These are phyloP conservation scores for Talaromyces sp. DNA, from an alignment of 2,329 filamentous ascomycete genomes.

Conservation along the genomic window DNA sequence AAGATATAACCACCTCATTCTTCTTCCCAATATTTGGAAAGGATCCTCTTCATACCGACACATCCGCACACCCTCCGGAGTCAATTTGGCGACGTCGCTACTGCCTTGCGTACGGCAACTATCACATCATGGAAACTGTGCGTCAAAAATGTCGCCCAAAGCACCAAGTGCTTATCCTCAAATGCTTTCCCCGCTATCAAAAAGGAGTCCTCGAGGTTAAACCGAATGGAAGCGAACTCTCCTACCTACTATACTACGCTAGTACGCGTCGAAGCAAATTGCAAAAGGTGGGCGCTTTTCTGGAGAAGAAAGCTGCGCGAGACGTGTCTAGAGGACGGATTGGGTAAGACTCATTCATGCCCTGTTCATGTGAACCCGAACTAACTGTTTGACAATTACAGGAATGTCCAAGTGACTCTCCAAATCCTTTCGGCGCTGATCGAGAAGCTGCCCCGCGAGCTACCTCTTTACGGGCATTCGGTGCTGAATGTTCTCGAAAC, in stretches of 20 bases:
- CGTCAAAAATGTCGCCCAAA: constrained; percentile 74
- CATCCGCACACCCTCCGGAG: not conserved
- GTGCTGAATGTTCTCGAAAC: constrained; percentile 80
- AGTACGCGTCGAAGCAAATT: constrained; percentile 92
- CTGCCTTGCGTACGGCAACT: not conserved
- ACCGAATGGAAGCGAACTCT: constrained; percentile 93
- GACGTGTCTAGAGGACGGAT: constrained; percentile 88
- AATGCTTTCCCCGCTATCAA: constrained; percentile 90
- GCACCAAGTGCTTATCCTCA: constrained; percentile 92
- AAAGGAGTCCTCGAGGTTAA: constrained; percentile 91
- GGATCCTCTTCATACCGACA: not conserved
- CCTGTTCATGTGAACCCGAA: too few relatives aligned
- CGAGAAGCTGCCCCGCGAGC: constrained; percentile 86
- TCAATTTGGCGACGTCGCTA: constrained; percentile 1
- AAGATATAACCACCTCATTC: not conserved
- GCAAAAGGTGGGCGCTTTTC: constrained; percentile 89
- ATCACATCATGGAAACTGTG: constrained; percentile 51
- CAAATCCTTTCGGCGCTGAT: constrained; percentile 88
- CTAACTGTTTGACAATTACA: constrained; percentile 34
- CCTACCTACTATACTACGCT: constrained; percentile 94
- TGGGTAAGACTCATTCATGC: constrained; percentile 58
- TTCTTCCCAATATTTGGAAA: not conserved
- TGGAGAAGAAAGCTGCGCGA: constrained; percentile 88
- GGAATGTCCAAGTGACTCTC: constrained; percentile 90
- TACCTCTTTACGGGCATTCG: constrained; percentile 81